Evolutionary conservation across 148 eudicot species (phyloP).

Genomic region (Rheum nobile): DNA sequence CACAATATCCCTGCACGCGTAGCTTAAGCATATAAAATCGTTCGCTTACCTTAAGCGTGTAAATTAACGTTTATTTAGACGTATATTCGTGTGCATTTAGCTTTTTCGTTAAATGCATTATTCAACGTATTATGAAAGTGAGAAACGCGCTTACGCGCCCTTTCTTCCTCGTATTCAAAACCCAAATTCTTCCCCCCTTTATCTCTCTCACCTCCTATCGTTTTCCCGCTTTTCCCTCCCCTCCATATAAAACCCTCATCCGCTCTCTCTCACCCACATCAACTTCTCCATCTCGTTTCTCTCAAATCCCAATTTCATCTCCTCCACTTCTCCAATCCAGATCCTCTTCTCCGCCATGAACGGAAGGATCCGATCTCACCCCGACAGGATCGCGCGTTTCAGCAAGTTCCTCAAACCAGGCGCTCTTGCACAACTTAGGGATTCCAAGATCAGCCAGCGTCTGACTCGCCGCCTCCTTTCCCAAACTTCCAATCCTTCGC

Average conservation of each 20-base stretch:
- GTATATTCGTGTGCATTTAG: too few relatives aligned
- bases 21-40: too few relatives aligned
- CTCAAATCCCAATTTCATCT: neutral
- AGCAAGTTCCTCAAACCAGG: conserved; percentile 31
- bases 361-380: conserved; percentile 8
- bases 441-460: conserved; percentile 16
- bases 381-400: neutral
- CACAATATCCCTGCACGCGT: too few relatives aligned
- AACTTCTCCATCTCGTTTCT: neutral
- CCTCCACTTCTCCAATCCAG: neutral
- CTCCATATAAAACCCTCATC: neutral
- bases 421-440: conserved; percentile 20
- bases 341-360: conserved; percentile 3
- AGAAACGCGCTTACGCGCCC: neutral
- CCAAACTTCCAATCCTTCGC: neutral
- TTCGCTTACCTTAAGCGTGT: too few relatives aligned
- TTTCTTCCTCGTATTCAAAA: neutral
- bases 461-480: neutral
- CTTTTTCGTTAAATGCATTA: too few relatives aligned
- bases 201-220: neutral
- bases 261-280: neutral
- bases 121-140: too few relatives aligned
- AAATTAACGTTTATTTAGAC: too few relatives aligned
- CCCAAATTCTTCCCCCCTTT: neutral
- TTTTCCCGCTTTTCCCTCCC: neutral